Percentiles rank a stretch among this genome's conserved stretches.
Evolutionary conservation across 2,329 filamentous ascomycete species (phyloP).

Genomic region (Neophaeococcomyces aloes): DNA sequence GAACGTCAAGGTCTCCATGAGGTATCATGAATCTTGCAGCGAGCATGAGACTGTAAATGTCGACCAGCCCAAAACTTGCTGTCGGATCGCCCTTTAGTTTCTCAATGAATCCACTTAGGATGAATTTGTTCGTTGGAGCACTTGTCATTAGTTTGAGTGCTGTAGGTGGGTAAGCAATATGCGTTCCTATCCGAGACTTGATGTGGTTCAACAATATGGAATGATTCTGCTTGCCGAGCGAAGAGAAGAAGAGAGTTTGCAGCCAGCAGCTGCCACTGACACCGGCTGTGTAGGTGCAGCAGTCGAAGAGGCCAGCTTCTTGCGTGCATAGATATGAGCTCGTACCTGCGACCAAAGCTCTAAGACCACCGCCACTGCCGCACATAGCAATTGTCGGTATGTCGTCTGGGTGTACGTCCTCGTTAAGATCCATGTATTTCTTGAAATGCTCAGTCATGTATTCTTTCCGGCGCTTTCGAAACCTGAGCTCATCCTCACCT

Average conservation of each 20-base stretch:
- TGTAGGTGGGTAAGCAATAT: constrained; percentile 84
- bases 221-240: constrained; percentile 59
- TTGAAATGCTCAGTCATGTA: constrained; percentile 65
- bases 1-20: constrained; percentile 67
- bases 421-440: constrained; percentile 66
- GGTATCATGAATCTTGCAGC: constrained; percentile 78
- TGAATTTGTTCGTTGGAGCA: constrained; percentile 83
- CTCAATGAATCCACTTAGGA: constrained; percentile 80
- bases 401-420: constrained; percentile 85
- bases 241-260: constrained; percentile 76
- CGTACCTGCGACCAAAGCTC: constrained; percentile 80
- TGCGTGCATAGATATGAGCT: constrained; percentile 76
- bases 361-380: constrained; percentile 80
- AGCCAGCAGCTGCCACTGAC: constrained; percentile 97
- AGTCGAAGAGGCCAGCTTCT: constrained; percentile 84
- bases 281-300: constrained; percentile 85
- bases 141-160: constrained; percentile 73
- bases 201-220: constrained; percentile 67
- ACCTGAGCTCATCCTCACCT: constrained; percentile 72
- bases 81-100: constrained; percentile 74
- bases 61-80: constrained; percentile 80
- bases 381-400: constrained; percentile 89
- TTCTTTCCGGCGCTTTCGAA: constrained; percentile 56
- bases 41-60: constrained; percentile 80
- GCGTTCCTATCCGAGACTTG: constrained; percentile 71